These are phyloP conservation scores for Rhexocercosporidium sp. DNA, from an alignment of 2,329 filamentous ascomycete species.

Conservation along the genomic window DNA sequence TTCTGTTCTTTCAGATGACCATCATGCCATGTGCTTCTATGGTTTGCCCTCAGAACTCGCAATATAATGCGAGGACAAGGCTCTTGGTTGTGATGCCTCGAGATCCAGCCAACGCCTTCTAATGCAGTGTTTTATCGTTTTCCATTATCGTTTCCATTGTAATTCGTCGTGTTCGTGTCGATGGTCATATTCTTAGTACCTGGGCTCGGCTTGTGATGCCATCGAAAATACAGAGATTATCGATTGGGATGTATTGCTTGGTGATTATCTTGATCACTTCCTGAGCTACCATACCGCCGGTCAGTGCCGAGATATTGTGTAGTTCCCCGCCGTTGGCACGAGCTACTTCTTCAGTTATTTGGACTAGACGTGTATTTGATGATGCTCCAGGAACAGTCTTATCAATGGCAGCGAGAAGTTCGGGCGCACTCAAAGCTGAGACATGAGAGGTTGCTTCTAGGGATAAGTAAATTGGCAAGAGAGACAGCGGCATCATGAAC, in stretches of 20 bases:
- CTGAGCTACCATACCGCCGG: constrained; percentile 93
- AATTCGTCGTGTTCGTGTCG: constrained; percentile 15
- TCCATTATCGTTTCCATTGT: constrained; percentile 21
- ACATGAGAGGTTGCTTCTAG: constrained; percentile 59
- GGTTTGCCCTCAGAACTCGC: constrained; percentile 1
- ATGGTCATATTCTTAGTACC: constrained; percentile 38
- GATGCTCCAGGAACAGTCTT: constrained; percentile 53
- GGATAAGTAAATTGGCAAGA: constrained; percentile 73
- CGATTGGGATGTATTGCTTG: constrained; percentile 73
- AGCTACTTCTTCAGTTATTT: constrained; percentile 69
- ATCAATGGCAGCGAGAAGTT: constrained; percentile 56
- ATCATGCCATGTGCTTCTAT: constrained; percentile 7
- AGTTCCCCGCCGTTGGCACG: constrained; percentile 84
- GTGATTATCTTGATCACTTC: constrained; percentile 91
- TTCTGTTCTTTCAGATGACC: constrained; percentile 25
- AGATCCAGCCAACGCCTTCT: constrained; percentile 26
- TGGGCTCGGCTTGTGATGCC: constrained; percentile 55
- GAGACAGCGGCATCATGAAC: constrained; percentile 51
- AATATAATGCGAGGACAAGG: constrained; percentile 23
- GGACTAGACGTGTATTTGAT: constrained; percentile 54
- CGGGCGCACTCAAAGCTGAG: constrained; percentile 51
- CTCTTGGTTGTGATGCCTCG: constrained; percentile 16
- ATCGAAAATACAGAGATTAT: constrained; percentile 74
- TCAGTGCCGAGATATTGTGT: constrained; percentile 88
- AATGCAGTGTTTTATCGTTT: constrained; percentile 26